These are phyloP conservation scores for Calocera cornea DNA, from an alignment of 768 basidiomycete genomes.

Conservation along the genomic window DNA sequence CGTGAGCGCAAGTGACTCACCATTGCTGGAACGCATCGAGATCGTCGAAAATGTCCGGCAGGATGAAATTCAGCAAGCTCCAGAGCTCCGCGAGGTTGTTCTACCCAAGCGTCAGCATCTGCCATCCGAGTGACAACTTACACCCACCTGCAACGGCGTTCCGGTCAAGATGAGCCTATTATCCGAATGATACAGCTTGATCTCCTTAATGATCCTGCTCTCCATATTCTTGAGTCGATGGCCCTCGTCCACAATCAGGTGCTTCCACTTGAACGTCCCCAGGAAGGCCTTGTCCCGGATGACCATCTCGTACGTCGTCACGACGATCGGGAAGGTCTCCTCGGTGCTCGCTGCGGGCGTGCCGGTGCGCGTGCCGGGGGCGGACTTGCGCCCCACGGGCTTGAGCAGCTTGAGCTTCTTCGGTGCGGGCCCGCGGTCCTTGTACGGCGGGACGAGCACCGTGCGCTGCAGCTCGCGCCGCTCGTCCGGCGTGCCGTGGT, in stretches of 20 bases:
- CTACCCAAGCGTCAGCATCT: conserved; percentile 28
- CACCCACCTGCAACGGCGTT: conserved; percentile 78
- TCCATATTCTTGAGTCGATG: conserved; percentile 92
- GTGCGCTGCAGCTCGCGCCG: conserved; percentile 66
- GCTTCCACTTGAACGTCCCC: conserved; percentile 61
- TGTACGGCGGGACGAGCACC: conserved; percentile 32
- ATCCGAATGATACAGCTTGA: conserved; percentile 72
- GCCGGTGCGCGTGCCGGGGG: neutral
- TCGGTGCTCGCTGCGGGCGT: neutral
- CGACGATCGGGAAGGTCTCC: conserved; percentile 21
- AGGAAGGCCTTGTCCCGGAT: conserved; percentile 65
- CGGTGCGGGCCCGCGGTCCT: conserved; percentile 15
- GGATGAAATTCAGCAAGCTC: conserved; percentile 89
- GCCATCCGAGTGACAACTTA: neutral
- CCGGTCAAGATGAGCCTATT: conserved; percentile 91
- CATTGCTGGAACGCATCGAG: conserved; percentile 82
- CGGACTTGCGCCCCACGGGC: conserved; percentile 6
- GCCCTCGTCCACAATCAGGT: conserved; percentile 93
- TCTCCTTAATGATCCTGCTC: conserved; percentile 71
- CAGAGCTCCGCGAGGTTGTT: conserved; percentile 93
- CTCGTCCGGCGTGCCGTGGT: conserved; percentile 73
- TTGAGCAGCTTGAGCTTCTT: conserved; percentile 11
- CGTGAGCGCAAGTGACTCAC: conserved; percentile 32
- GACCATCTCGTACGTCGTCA: conserved; percentile 89
- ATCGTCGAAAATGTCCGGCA: conserved; percentile 87